phyloP scores from a whole-genome alignment of 2,329 filamentous ascomycete species.

The Fusarium stilboides region DNA sequence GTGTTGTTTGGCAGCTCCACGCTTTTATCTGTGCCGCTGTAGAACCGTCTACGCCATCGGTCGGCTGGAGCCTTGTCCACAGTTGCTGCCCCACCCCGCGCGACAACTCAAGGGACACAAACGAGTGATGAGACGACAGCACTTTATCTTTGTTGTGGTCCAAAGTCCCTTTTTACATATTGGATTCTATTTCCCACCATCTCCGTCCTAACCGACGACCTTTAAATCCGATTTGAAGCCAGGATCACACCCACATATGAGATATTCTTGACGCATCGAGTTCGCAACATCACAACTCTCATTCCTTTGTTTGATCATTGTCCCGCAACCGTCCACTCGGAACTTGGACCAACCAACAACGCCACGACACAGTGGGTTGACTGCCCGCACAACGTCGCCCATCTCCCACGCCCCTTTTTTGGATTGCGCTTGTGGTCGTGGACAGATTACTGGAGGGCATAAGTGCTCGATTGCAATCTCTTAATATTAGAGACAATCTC shows the following conservation, averaged over 20 bases:
- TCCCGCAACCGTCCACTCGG: constrained; percentile 45
- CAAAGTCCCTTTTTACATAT: constrained; percentile 9
- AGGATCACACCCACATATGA: constrained; percentile 1
- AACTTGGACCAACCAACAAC: constrained; percentile 37
- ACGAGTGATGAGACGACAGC: constrained; percentile 25
- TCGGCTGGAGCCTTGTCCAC: constrained; percentile 17
- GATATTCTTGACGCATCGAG: constrained; percentile 27
- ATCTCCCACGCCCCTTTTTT: constrained; percentile 39
- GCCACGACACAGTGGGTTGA: constrained; percentile 36
- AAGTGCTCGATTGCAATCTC: constrained; percentile 12
- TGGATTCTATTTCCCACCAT: constrained; percentile 5
- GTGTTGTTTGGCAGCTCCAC: neutral
- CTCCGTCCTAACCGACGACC: neutral
- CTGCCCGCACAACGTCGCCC: constrained; percentile 31
- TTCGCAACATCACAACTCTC: constrained; percentile 21
- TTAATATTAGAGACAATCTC: constrained; percentile 15
- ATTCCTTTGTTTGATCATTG: constrained; percentile 38
- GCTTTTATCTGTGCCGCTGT: constrained; percentile 17
- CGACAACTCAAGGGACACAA: constrained; percentile 27
- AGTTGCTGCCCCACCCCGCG: constrained; percentile 36
- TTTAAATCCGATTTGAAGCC: neutral
- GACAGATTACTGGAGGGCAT: constrained; percentile 9
- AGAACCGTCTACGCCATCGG: constrained; percentile 23
- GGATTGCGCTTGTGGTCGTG: constrained; percentile 23
- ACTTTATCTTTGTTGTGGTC: constrained; percentile 22